Evolutionary conservation across 306 rosid genomes (phyloP).

Genomic region (Sicyos baderoa): DNA sequence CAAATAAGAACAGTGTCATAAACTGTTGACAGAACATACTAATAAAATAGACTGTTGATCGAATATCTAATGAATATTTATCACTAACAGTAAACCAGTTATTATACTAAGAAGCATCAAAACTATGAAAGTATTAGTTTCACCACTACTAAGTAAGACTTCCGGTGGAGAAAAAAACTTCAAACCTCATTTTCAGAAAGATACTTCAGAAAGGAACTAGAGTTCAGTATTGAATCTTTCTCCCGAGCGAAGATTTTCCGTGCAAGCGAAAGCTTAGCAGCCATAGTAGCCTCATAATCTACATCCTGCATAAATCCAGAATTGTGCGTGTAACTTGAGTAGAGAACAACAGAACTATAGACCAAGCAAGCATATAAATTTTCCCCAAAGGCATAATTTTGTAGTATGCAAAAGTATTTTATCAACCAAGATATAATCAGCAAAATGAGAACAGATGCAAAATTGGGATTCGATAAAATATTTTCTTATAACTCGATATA

Average conservation of each 20-base stretch:
- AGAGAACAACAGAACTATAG: slow-evolving; percentile 11
- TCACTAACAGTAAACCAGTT: background rate
- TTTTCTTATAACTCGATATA: background rate
- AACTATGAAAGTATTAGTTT: slow-evolving; percentile 4
- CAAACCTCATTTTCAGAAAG: slow-evolving; percentile 75
- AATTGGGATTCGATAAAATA: background rate
- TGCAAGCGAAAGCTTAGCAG: slow-evolving; percentile 71
- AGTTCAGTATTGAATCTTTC: slow-evolving; percentile 60
- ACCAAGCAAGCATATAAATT: background rate
- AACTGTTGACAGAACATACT: background rate
- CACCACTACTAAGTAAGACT: background rate
- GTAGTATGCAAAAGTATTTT: background rate
- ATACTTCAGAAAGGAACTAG: slow-evolving; percentile 60
- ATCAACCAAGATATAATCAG: background rate
- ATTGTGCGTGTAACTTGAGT: slow-evolving; percentile 4
- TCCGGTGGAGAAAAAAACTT: slow-evolving; percentile 11
- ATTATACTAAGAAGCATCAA: background rate
- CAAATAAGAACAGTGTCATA: slow-evolving; percentile 17
- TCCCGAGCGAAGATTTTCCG: slow-evolving; percentile 65
- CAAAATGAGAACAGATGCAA: slow-evolving; percentile 1
- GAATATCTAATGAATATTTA: background rate
- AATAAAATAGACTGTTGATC: background rate
- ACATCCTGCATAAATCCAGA: slow-evolving; percentile 52
- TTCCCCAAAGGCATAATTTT: background rate
- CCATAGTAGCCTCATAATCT: slow-evolving; percentile 80